phyloP scores from a whole-genome alignment of 441 rosid species.

The Brassica balearica region DNA sequence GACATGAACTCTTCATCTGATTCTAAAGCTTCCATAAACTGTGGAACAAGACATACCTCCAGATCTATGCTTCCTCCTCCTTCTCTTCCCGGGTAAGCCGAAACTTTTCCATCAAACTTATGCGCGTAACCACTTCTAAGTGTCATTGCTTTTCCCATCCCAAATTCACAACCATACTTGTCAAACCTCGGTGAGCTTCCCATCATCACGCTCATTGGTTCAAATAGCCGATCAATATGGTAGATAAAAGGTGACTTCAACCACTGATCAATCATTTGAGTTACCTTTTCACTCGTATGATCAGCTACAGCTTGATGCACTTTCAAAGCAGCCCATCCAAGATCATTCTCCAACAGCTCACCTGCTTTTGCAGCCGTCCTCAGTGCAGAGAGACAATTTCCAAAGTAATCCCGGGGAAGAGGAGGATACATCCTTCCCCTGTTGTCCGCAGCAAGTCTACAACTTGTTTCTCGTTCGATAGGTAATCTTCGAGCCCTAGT shows the following conservation, averaged over 20 bases:
- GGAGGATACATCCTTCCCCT: slow-evolving; percentile 61
- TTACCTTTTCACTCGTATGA: slow-evolving; percentile 49
- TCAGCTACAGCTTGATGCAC: slow-evolving; percentile 55
- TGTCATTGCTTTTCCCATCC: slow-evolving; percentile 73
- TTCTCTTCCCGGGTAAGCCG: slow-evolving; percentile 64
- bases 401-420: slow-evolving; percentile 57
- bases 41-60: slow-evolving; percentile 66
- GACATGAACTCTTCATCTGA: slow-evolving; percentile 64
- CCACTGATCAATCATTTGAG: slow-evolving; percentile 55
- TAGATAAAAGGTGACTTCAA: slow-evolving; percentile 53
- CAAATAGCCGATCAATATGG: slow-evolving; percentile 48
- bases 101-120: slow-evolving; percentile 78
- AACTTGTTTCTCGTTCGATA: slow-evolving; percentile 45
- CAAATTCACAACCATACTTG: slow-evolving; percentile 73
- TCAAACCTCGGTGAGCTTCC: slow-evolving; percentile 86
- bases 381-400: slow-evolving; percentile 54
- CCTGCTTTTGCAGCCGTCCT: slow-evolving; percentile 51
- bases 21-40: slow-evolving; percentile 66
- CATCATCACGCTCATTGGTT: slow-evolving; percentile 62
- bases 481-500: slow-evolving; percentile 52
- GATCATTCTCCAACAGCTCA: slow-evolving; percentile 53
- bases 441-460: slow-evolving; percentile 59
- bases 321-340: slow-evolving; percentile 76
- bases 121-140: slow-evolving; percentile 73
- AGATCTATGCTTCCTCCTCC: slow-evolving; percentile 79